Percentiles rank a stretch among this genome's conserved stretches.
Conservation (phyloP, 768 basidiomycete species). For the Xerocomellus intermedius region DNA sequence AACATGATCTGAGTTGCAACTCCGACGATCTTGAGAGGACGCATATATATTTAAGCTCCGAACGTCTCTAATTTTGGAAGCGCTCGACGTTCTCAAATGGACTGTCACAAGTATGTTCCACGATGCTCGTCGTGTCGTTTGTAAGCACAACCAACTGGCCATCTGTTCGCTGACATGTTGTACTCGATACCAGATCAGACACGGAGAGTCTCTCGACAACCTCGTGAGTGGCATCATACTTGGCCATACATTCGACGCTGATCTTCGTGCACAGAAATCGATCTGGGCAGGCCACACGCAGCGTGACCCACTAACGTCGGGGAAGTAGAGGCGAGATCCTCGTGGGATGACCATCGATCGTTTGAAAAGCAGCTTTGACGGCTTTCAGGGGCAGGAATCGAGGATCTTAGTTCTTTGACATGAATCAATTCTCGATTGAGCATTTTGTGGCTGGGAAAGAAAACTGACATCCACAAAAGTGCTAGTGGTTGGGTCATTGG, state of each 20-base stretch:
- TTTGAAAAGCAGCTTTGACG: constrained; percentile 40
- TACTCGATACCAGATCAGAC: constrained; percentile 51
- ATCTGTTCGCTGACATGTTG: not conserved
- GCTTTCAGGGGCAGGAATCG: constrained; percentile 42
- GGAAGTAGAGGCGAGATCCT: constrained; percentile 46
- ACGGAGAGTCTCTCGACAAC: constrained; percentile 79
- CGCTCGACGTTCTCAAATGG: too few relatives aligned
- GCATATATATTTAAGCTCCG: too few relatives aligned
- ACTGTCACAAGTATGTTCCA: too few relatives aligned
- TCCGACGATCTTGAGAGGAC: too few relatives aligned
- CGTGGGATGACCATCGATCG: constrained; percentile 34
- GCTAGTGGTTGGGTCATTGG: constrained; percentile 39
- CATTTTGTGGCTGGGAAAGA: not conserved
- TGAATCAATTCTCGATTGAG: constrained; percentile 1
- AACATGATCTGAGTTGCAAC: not conserved
- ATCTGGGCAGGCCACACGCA: constrained; percentile 77
- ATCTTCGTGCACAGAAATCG: constrained; percentile 31
- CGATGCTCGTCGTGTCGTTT: constrained; percentile 26
- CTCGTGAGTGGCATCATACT: constrained; percentile 41
- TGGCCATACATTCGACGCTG: not conserved
- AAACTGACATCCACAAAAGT: constrained; percentile 46
- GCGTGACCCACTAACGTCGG: constrained; percentile 54
- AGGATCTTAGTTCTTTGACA: constrained; percentile 33
- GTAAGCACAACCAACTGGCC: constrained; percentile 18
- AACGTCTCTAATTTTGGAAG: too few relatives aligned